phyloP scores from a whole-genome alignment of 2,329 filamentous ascomycete genomes.

The Colletotrichum salicis region DNA sequence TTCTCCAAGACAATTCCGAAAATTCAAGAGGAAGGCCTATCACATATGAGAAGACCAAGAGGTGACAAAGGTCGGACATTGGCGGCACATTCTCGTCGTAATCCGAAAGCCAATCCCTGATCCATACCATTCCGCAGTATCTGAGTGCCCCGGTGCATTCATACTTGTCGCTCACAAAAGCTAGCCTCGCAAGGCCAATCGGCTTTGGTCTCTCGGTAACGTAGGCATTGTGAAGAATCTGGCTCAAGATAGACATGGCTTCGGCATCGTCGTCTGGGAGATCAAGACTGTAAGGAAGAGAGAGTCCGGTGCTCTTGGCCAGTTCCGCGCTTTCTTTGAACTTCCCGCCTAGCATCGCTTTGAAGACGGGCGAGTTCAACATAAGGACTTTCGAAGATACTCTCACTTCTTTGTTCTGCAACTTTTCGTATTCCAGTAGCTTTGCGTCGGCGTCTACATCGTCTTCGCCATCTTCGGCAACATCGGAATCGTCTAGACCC shows the following conservation, averaged over 20 bases:
- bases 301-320: neutral
- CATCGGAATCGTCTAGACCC: neutral
- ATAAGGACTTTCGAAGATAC: slow-evolving; percentile 39
- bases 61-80: slow-evolving; percentile 34
- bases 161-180: slow-evolving; percentile 43
- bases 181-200: slow-evolving; percentile 40
- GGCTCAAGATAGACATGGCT: slow-evolving; percentile 45
- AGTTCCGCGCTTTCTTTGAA: slow-evolving; percentile 39
- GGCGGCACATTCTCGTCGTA: slow-evolving; percentile 25
- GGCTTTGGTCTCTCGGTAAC: slow-evolving; percentile 41
- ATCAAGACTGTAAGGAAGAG: slow-evolving; percentile 13
- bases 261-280: slow-evolving; percentile 45
- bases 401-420: slow-evolving; percentile 19
- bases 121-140: slow-evolving; percentile 35
- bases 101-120: slow-evolving; percentile 34
- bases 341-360: slow-evolving; percentile 38
- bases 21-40: slow-evolving; percentile 33
- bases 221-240: slow-evolving; percentile 44
- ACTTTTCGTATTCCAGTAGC: neutral
- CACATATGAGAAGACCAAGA: slow-evolving; percentile 37
- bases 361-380: slow-evolving; percentile 41
- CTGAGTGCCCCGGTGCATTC: slow-evolving; percentile 30
- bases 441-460: neutral
- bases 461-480: slow-evolving; percentile 16
- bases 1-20: slow-evolving; percentile 33